These are phyloP conservation scores for Alternaria atra DNA, from an alignment of 2,329 filamentous ascomycete genomes.

Conservation along the genomic window DNA sequence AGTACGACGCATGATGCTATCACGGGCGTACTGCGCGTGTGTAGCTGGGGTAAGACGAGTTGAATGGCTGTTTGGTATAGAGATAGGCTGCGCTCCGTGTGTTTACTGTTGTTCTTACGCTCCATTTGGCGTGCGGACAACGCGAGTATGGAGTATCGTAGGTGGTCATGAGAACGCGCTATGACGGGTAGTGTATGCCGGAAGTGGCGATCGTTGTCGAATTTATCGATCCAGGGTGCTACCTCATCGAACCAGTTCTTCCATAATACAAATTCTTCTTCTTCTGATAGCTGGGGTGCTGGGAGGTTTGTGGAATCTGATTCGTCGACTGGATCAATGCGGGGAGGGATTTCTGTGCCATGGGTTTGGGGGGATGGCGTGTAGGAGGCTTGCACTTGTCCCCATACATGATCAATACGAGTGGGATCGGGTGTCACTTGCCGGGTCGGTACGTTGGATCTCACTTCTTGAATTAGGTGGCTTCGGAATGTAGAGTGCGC, in stretches of 20 bases:
- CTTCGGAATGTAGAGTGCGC: conserved; percentile 27
- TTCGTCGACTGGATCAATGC: not conserved
- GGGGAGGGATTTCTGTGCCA: not conserved
- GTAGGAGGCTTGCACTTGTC: not conserved
- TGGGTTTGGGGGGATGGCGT: not conserved
- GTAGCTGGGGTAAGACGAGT: conserved; percentile 54
- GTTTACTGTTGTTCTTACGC: conserved; percentile 57
- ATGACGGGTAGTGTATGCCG: conserved; percentile 61
- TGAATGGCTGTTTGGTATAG: conserved; percentile 65
- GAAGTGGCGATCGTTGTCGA: conserved; percentile 64
- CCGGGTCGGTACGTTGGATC: conserved; percentile 17
- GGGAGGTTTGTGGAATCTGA: not conserved
- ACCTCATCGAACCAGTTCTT: conserved; percentile 62
- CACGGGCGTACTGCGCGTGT: conserved; percentile 56
- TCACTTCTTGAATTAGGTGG: conserved; percentile 26
- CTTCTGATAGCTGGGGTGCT: conserved; percentile 9
- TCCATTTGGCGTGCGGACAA: conserved; percentile 66
- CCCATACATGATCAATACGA: not conserved
- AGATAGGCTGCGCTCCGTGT: conserved; percentile 61
- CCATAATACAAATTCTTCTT: conserved; percentile 26
- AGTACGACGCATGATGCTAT: conserved; percentile 60
- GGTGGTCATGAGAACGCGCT: conserved; percentile 59
- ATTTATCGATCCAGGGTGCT: conserved; percentile 66
- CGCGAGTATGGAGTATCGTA: conserved; percentile 64
- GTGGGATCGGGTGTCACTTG: conserved; percentile 19